A percentile compares a stretch with the other conserved stretches of the same genome.
Conservation (phyloP, 2,329 filamentous ascomycete genomes). For the Penicillium hesseltinei region DNA sequence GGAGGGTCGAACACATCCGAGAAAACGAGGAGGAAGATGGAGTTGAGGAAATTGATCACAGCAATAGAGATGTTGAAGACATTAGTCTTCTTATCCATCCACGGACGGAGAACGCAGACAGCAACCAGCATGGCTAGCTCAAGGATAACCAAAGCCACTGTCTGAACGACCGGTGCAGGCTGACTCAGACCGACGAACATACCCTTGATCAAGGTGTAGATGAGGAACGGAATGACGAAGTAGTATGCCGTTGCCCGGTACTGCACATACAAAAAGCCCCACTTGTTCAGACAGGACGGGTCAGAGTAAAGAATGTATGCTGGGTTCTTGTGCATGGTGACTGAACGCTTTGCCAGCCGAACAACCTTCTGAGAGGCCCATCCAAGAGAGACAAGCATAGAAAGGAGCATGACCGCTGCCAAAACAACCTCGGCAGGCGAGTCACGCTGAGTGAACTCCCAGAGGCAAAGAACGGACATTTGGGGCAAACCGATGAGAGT, state of each 20-base stretch:
- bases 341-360: slow-evolving; percentile 80
- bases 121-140: slow-evolving; percentile 75
- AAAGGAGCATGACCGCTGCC: slow-evolving; percentile 83
- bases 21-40: slow-evolving; percentile 86
- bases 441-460: slow-evolving; percentile 86
- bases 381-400: slow-evolving; percentile 70
- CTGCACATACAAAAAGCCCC: slow-evolving; percentile 96
- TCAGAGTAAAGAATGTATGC: slow-evolving; percentile 97
- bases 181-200: slow-evolving; percentile 86
- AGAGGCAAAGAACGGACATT: slow-evolving; percentile 84
- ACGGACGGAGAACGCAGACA: slow-evolving; percentile 78
- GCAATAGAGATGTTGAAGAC: slow-evolving; percentile 93
- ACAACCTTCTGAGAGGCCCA: slow-evolving; percentile 93
- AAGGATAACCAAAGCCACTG: slow-evolving; percentile 77
- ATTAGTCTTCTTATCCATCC: slow-evolving; percentile 99
- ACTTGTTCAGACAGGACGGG: slow-evolving; percentile 90
- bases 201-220: slow-evolving; percentile 80
- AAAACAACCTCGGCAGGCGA: slow-evolving; percentile 83
- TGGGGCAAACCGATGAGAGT: slow-evolving; percentile 89
- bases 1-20: slow-evolving; percentile 83
- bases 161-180: slow-evolving; percentile 67
- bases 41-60: slow-evolving; percentile 85
- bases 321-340: slow-evolving; percentile 90
- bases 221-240: slow-evolving; percentile 78
- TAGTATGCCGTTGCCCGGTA: slow-evolving; percentile 96